These are phyloP conservation scores for Wolfiporia cocos DNA, from an alignment of 1,284 basidiomycete species.

Conservation along the genomic window DNA sequence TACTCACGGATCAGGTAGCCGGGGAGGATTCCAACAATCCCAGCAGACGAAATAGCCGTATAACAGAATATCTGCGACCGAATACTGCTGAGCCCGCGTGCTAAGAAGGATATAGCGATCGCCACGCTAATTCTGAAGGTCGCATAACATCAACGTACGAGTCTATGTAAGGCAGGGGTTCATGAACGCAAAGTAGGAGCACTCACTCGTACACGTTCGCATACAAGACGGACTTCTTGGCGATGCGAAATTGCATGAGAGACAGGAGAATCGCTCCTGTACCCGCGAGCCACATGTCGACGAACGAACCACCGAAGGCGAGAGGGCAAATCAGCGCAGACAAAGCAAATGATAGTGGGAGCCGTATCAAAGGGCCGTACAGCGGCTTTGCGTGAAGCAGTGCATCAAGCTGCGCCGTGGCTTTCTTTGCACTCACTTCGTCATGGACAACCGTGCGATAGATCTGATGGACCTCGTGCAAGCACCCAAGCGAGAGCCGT, in stretches of 20 bases:
- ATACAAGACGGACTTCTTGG: constrained; percentile 70
- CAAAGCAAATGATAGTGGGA: constrained; percentile 62
- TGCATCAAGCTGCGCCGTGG: constrained; percentile 43
- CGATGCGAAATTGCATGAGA: constrained; percentile 66
- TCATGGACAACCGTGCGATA: constrained; percentile 82
- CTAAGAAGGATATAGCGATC: constrained; percentile 74
- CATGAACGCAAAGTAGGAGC: constrained; percentile 5
- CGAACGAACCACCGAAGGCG: constrained; percentile 79
- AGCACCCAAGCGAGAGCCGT: constrained; percentile 68
- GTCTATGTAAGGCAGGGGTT: neutral
- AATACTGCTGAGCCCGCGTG: constrained; percentile 75
- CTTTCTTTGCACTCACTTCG: constrained; percentile 73
- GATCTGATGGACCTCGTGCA: constrained; percentile 72
- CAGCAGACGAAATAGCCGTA: constrained; percentile 78
- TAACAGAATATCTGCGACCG: constrained; percentile 76
- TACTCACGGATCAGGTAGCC: constrained; percentile 76
- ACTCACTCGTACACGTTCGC: constrained; percentile 87
- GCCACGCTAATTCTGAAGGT: constrained; percentile 76
- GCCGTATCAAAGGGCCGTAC: constrained; percentile 55
- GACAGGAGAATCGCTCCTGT: constrained; percentile 57
- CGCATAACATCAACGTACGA: too few relatives aligned
- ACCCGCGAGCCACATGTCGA: constrained; percentile 80
- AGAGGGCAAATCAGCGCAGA: constrained; percentile 75
- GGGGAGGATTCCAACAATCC: constrained; percentile 78
- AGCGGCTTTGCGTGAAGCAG: constrained; percentile 48